Evolutionary conservation across 306 rosid species (phyloP), one percentile per base, ranked within the genome.

Genomic region (Inga oerstediana): DNA sequence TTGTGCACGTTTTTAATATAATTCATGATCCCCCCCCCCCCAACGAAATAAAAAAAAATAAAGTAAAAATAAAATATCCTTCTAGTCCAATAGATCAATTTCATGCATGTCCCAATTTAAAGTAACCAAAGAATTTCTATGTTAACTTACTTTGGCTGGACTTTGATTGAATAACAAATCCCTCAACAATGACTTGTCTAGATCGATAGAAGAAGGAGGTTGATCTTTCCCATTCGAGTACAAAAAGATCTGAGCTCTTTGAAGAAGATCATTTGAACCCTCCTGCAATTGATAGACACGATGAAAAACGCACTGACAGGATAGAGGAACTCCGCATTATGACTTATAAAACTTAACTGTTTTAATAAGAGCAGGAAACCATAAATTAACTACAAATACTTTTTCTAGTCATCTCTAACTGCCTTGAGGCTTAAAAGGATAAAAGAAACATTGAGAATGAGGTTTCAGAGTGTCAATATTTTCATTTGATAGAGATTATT

Each of bases 131-230:
- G 15, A 72, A 22, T 13, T 43, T 72, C 3, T 5, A 45, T 46
- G 76, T 72, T 46, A 70, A 39, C 89, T 74, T 89, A 97, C 99
- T 95, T 94, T 97, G 78, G 93, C 52, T 22, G 98, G 97, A 89
- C 99, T 88, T 82, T 80, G 97, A 85, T 94, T 94, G 94, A 97
- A 97, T 79, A 97, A 83, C 78, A 94, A 84, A 85, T 94, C 98
- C 88, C 86, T 90, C 87, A 92, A 88, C 85, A 91, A 44, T 1
- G 93, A 91, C 82, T 90, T 97, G 76, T 94, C 93, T 1, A 94
- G 87, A 82, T 92, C 93, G 80, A 97, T 90, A 61, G 98, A 86
- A 72, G 99, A 92, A 39, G 99, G 99, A 87, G 99, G 93, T 4
- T 45, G 77, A 82, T 92, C 85, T 48, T 88, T 92, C 79, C 99